phyloP scores from a whole-genome alignment of 192 early-diverging fungal species.

The Backusella liffmaniae region DNA sequence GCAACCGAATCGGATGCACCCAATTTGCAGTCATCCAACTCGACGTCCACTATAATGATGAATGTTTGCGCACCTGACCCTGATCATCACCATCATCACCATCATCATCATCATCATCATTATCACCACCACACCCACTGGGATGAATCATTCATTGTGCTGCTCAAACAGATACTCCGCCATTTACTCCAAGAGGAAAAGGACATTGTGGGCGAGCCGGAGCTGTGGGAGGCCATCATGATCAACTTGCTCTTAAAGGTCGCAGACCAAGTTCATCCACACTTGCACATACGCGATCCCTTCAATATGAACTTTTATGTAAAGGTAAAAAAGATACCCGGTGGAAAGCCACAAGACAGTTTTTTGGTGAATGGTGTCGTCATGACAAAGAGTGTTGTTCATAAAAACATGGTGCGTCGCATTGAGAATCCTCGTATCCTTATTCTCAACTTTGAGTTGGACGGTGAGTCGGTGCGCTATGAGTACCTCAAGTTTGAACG shows the following conservation, averaged over 20 bases:
- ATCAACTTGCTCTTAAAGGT: slow-evolving; percentile 66
- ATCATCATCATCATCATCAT: slow-evolving; percentile 12
- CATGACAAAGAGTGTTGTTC: slow-evolving; percentile 86
- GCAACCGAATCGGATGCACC: background rate
- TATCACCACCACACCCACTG: slow-evolving; percentile 33
- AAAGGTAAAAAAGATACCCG: slow-evolving; percentile 94
- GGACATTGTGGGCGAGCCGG: slow-evolving; percentile 34
- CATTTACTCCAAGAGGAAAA: slow-evolving; percentile 70
- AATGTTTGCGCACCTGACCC: background rate
- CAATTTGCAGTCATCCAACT: background rate
- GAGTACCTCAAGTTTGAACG: slow-evolving; percentile 47
- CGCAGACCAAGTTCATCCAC: slow-evolving; percentile 55
- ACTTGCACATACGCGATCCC: slow-evolving; percentile 73
- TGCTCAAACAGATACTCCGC: slow-evolving; percentile 65
- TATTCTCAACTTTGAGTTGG: slow-evolving; percentile 50
- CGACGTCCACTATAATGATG: background rate
- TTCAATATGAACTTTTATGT: slow-evolving; percentile 88
- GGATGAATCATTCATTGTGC: slow-evolving; percentile 59
- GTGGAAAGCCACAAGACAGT: slow-evolving; percentile 73
- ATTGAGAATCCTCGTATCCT: slow-evolving; percentile 77
- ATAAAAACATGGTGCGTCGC: slow-evolving; percentile 82
- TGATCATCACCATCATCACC: slow-evolving; percentile 19
- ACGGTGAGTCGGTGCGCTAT: background rate
- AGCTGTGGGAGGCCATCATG: slow-evolving; percentile 69
- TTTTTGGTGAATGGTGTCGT: slow-evolving; percentile 88